Conservation (phyloP, 768 basidiomycete genomes). For the Leucocoprinus sp. region DNA sequence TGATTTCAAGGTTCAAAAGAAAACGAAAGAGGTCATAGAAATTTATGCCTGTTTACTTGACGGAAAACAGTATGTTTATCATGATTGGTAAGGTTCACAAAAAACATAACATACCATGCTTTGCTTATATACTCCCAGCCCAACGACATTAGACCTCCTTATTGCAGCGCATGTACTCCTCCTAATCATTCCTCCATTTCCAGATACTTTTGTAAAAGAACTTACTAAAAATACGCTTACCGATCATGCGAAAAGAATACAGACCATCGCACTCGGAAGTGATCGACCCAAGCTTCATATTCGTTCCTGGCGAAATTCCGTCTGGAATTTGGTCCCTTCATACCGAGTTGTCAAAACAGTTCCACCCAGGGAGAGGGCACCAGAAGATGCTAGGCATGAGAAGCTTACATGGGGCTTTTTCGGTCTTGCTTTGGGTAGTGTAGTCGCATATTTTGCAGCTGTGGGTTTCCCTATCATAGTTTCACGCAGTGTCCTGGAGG, state of each 20-base stretch:
- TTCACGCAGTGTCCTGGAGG: constrained; percentile 9
- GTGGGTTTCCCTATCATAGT: constrained; percentile 15
- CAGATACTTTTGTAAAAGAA: constrained; percentile 48
- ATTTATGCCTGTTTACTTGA: constrained; percentile 51
- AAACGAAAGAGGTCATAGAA: constrained; percentile 47
- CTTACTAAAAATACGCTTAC: constrained; percentile 44
- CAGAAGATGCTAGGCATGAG: constrained; percentile 39
- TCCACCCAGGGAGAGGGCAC: constrained; percentile 17
- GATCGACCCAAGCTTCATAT: constrained; percentile 14
- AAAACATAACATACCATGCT: constrained; percentile 2
- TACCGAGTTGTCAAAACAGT: constrained; percentile 16
- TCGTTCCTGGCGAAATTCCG: constrained; percentile 3
- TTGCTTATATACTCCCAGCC: constrained; percentile 27
- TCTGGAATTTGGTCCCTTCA: constrained; percentile 34
- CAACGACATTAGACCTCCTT: constrained; percentile 54
- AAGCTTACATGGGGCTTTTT: constrained; percentile 48
- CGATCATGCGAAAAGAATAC: constrained; percentile 49
- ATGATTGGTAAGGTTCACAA: constrained; percentile 31
- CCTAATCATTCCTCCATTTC: constrained; percentile 48
- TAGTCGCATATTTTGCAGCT: constrained; percentile 30
- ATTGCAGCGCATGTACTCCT: constrained; percentile 65
- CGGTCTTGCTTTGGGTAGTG: constrained; percentile 34
- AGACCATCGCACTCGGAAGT: constrained; percentile 19
- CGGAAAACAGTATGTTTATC: constrained; percentile 42
- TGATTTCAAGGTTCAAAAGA: constrained; percentile 42